A percentile compares a stretch with the other conserved stretches of the same genome.
Conservation (phyloP, 495 filamentous ascomycete genomes). For the Rostrohypoxylon terebratum region DNA sequence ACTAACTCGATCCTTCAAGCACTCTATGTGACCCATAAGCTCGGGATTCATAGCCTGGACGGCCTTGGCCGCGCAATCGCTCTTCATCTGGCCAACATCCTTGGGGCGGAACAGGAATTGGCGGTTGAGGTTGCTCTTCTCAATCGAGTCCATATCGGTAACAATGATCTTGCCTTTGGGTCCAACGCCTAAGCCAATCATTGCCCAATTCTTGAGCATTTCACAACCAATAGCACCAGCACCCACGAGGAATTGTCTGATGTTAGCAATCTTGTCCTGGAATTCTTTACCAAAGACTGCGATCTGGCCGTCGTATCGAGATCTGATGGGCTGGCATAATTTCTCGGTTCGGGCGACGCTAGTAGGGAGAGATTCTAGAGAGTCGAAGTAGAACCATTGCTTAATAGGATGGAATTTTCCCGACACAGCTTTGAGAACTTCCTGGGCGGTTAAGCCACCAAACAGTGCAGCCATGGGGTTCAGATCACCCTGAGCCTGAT, state of each 20-base stretch:
- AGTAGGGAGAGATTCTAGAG: constrained; percentile 89
- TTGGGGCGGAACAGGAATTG: constrained; percentile 96
- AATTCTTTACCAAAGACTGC: constrained; percentile 94
- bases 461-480: constrained; percentile 95
- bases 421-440: constrained; percentile 96
- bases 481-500: constrained; percentile 93
- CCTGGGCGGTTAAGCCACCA: constrained; percentile 93
- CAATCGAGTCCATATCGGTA: constrained; percentile 98
- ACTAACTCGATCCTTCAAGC: constrained; percentile 89
- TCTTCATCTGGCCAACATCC: constrained; percentile 97
- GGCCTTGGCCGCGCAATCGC: constrained; percentile 89
- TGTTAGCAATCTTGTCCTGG: constrained; percentile 90
- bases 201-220: constrained; percentile 99
- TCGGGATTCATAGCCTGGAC: constrained; percentile 96
- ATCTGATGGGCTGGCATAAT: constrained; percentile 81
- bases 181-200: constrained; percentile 94
- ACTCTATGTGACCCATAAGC: constrained; percentile 82
- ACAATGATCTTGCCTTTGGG: constrained; percentile 88
- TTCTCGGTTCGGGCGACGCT: constrained; percentile 82
- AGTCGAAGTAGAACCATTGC: constrained; percentile 98
- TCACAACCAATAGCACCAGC: constrained; percentile 98
- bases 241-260: constrained; percentile 93
- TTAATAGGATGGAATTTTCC: constrained; percentile 95
- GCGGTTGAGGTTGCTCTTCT: constrained; percentile 98
- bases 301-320: constrained; percentile 96